Evolutionary conservation across 2,329 filamentous ascomycete genomes (phyloP), one percentile per base, ranked within the genome.

Genomic region (Aureobasidium sp.): DNA sequence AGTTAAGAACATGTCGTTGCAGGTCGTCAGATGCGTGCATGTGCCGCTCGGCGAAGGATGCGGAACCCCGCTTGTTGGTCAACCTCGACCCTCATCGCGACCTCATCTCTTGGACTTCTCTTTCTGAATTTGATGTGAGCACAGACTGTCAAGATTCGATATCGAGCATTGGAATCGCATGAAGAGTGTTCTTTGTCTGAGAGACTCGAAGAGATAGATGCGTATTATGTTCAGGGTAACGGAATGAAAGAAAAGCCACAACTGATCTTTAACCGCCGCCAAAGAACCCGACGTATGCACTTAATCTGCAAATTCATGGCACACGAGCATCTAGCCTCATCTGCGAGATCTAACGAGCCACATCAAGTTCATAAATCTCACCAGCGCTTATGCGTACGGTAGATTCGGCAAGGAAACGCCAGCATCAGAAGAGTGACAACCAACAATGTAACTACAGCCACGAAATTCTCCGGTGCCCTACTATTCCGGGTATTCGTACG

Each of bases 311-410:
- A 13, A 17, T 8, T 6, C 40, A 45, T 45, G 29, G 31, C 40
- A 37, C 10, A 45, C 40, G 29, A 57, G 9, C 40, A 31, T 57
- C 53, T 27, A 46, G 51, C n/a, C 37, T 4, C 38, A n/a, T 55
- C 53, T 57, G 53, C 29, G 37, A 57, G 51, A 57, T 57, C 40
- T 57, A 23, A 46, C 31, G 21, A 57, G 40, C 53, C 40, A 29
- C 40, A 29, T 19, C 6, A 57, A 37, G 38, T 11, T n/a, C 6
- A 13, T 21, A n/a, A 15, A 38, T 53, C 33, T 21, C 46, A 27
- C 19, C 40, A 37, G 53, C 53, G 53, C 53, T 57, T 57, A 57
- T 31, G 27, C 27, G 4, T 29, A 29, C 27, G 51, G 27, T 15
- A 37, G 11, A 15, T 10, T 31, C 51, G 38, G 37, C 27, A 55